Conservation (phyloP, 441 rosid species). For the Gossypium schwendimanii region DNA sequence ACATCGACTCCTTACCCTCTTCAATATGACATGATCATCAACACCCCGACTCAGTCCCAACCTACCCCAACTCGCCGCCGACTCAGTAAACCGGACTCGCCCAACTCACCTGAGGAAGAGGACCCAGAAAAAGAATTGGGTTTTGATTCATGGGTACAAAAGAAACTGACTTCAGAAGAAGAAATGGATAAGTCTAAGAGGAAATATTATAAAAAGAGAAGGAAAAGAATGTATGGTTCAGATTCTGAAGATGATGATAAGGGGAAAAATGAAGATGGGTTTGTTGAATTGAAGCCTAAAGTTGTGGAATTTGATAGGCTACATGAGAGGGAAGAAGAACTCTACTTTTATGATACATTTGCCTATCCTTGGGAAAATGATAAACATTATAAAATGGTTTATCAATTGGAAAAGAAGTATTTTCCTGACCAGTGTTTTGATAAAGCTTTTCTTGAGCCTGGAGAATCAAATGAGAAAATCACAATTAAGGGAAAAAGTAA, state of each 20-base stretch:
- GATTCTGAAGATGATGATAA: slow-evolving; percentile 73
- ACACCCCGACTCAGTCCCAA: slow-evolving; percentile 50
- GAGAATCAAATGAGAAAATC: slow-evolving; percentile 31
- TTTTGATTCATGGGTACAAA: slow-evolving; percentile 77
- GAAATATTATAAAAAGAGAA: slow-evolving; percentile 76
- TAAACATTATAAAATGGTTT: slow-evolving; percentile 95
- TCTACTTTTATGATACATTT: slow-evolving; percentile 74
- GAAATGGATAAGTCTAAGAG: slow-evolving; percentile 79
- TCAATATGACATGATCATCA: slow-evolving; percentile 78
- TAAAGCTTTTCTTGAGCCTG: slow-evolving; percentile 77
- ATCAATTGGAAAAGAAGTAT: slow-evolving; percentile 91
- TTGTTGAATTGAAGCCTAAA: slow-evolving; percentile 76
- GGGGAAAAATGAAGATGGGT: slow-evolving; percentile 53
- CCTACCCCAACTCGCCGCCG: slow-evolving; percentile 36
- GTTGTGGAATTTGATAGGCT: slow-evolving; percentile 68
- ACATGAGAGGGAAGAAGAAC: slow-evolving; percentile 87
- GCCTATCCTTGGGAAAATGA: slow-evolving; percentile 94
- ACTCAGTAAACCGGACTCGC: slow-evolving; percentile 21
- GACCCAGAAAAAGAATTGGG: slow-evolving; percentile 32
- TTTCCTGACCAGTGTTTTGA: slow-evolving; percentile 84
- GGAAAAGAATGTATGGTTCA: slow-evolving; percentile 77
- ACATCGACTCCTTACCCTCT: slow-evolving; percentile 70
- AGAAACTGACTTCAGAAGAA: slow-evolving; percentile 44
- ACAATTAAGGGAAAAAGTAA: slow-evolving; percentile 26
- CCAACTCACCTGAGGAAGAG: slow-evolving; percentile 27